Percentiles rank a stretch among this genome's conserved stretches.
phyloP scores from a whole-genome alignment of 306 rosid genomes.

The Cyamopsis tetragonoloba region DNA sequence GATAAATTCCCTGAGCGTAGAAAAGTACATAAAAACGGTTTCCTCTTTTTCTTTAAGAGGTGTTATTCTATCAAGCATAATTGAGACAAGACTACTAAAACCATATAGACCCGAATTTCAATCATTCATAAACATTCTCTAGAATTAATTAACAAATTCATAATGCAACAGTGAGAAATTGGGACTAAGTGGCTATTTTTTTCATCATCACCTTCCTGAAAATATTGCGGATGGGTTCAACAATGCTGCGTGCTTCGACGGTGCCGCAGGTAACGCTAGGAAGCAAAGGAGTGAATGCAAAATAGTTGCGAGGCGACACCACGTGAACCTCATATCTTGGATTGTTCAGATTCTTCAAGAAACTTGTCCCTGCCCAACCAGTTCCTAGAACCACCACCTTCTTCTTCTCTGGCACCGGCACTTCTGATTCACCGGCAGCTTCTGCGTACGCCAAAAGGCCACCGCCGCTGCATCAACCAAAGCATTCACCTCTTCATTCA shows the following conservation, averaged over 20 bases:
- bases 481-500: constrained; percentile 5
- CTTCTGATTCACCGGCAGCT: constrained; percentile 44
- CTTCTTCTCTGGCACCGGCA: constrained; percentile 45
- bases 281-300: constrained; percentile 87
- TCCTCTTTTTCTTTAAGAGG: too few relatives aligned
- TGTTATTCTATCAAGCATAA: not conserved
- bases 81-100: not conserved
- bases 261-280: constrained; percentile 97
- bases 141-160: not conserved
- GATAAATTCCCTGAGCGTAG: not conserved
- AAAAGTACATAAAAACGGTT: not conserved
- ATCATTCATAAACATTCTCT: not conserved
- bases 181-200: not conserved
- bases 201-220: constrained; percentile 56
- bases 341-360: constrained; percentile 65
- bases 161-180: not conserved
- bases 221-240: constrained; percentile 86
- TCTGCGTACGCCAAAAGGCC: constrained; percentile 81
- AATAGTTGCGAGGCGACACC: constrained; percentile 89
- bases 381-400: constrained; percentile 93
- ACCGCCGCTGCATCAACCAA: constrained; percentile 71
- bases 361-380: constrained; percentile 97
- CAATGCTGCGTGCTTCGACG: constrained; percentile 88
- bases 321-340: constrained; percentile 85
- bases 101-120: not conserved